Percentiles rank a stretch among this genome's conserved stretches.
Conservation (phyloP, 2,329 filamentous ascomycete genomes). For the Furcasterigmium sp. region DNA sequence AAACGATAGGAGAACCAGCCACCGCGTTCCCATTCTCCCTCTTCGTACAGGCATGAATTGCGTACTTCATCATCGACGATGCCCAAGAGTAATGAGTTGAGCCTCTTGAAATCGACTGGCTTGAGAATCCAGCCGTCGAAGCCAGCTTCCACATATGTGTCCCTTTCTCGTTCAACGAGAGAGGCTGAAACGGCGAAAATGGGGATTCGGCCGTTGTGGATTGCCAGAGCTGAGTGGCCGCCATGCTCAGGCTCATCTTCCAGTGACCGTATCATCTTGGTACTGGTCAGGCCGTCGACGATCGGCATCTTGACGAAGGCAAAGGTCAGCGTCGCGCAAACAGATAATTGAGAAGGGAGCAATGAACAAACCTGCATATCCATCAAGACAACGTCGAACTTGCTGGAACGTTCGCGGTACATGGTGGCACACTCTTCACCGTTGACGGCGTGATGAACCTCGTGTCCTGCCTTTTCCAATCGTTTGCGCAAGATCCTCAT, state of each 20-base stretch:
- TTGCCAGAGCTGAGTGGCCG: slow-evolving; percentile 53
- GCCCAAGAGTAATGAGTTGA: slow-evolving; percentile 64
- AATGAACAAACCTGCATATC: slow-evolving; percentile 69
- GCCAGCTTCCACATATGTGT: slow-evolving; percentile 68
- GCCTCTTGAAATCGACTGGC: slow-evolving; percentile 74
- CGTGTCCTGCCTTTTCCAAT: slow-evolving; percentile 69
- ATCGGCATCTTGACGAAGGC: slow-evolving; percentile 70
- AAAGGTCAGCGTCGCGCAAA: neutral
- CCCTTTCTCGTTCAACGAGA: slow-evolving; percentile 62
- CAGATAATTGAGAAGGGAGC: neutral
- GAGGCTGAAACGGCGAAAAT: slow-evolving; percentile 87
- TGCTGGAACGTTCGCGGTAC: slow-evolving; percentile 56
- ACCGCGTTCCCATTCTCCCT: slow-evolving; percentile 76
- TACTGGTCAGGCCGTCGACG: slow-evolving; percentile 75
- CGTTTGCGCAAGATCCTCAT: slow-evolving; percentile 76
- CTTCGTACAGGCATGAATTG: slow-evolving; percentile 58
- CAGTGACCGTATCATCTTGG: slow-evolving; percentile 74
- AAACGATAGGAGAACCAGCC: slow-evolving; percentile 62
- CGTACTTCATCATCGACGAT: slow-evolving; percentile 58
- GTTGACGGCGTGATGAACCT: slow-evolving; percentile 69
- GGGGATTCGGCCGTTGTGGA: slow-evolving; percentile 61
- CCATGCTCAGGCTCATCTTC: slow-evolving; percentile 49
- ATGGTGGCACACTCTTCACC: slow-evolving; percentile 76
- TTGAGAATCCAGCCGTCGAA: slow-evolving; percentile 93
- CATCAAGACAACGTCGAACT: slow-evolving; percentile 81